Evolutionary conservation across 2,329 filamentous ascomycete genomes (phyloP).

Genomic region (Microdochium nivale): DNA sequence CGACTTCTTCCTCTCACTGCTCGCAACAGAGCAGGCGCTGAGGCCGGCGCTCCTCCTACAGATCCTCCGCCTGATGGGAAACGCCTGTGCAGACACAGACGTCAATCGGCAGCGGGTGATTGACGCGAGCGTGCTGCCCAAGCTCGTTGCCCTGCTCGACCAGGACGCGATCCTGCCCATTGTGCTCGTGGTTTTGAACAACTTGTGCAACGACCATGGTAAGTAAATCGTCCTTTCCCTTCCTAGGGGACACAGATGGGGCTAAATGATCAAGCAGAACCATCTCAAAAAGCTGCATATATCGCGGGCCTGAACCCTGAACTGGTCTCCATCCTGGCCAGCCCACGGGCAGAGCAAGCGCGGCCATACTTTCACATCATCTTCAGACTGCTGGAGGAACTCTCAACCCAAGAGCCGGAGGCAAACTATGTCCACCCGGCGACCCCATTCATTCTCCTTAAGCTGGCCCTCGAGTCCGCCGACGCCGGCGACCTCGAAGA

Average conservation of each 20-base stretch:
- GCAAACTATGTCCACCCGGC: slow-evolving; percentile 29
- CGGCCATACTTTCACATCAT: slow-evolving; percentile 39
- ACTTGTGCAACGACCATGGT: slow-evolving; percentile 57
- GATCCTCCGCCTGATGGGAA: slow-evolving; percentile 48
- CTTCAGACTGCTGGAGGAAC: slow-evolving; percentile 47
- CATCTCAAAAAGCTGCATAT: slow-evolving; percentile 47
- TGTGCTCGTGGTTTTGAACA: slow-evolving; percentile 52
- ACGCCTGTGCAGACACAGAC: slow-evolving; percentile 56
- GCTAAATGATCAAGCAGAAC: slow-evolving; percentile 30
- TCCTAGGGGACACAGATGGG: too few species aligned
- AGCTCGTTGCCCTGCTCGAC: slow-evolving; percentile 38
- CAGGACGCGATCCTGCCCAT: slow-evolving; percentile 40
- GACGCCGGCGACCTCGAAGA: slow-evolving; percentile 38
- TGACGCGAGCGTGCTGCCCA: slow-evolving; percentile 33
- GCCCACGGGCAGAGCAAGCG: slow-evolving; percentile 31
- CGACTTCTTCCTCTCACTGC: slow-evolving; percentile 39
- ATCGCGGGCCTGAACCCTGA: slow-evolving; percentile 38
- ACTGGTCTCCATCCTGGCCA: slow-evolving; percentile 40
- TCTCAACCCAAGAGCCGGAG: slow-evolving; percentile 45
- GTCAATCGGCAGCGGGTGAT: slow-evolving; percentile 50
- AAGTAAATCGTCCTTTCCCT: slow-evolving; percentile 10
- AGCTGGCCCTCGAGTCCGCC: slow-evolving; percentile 15
- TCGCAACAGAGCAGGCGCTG: slow-evolving; percentile 30
- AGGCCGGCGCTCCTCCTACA: slow-evolving; percentile 40
- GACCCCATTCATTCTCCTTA: slow-evolving; percentile 41